These are phyloP conservation scores for Brassica cretica DNA, from an alignment of 345 rosid species.

Conservation along the genomic window DNA sequence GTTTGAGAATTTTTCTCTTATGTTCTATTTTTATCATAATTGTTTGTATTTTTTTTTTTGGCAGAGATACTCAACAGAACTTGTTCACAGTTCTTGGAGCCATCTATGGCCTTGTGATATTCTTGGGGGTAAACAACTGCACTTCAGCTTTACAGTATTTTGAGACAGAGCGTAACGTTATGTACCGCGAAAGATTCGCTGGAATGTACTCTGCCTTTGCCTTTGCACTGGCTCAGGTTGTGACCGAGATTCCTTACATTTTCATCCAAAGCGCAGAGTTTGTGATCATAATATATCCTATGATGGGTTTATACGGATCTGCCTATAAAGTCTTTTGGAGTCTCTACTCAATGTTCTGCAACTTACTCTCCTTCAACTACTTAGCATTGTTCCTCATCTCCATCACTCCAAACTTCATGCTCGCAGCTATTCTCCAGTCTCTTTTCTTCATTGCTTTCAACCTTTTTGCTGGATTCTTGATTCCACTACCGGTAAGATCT, in stretches of 20 bases:
- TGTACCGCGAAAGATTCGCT: constrained; percentile 79
- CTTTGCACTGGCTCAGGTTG: constrained; percentile 74
- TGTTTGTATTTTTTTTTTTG: background rate
- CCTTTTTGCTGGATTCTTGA: constrained; percentile 68
- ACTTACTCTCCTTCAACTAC: constrained; percentile 56
- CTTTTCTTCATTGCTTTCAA: constrained; percentile 46
- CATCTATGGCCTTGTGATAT: constrained; percentile 47
- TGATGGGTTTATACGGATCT: constrained; percentile 62
- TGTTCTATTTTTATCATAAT: no score
- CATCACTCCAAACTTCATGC: constrained; percentile 60
- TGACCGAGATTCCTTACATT: constrained; percentile 72
- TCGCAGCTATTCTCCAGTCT: constrained; percentile 54
- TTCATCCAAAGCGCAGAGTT: constrained; percentile 46
- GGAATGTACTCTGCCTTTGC: constrained; percentile 82
- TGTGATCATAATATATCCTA: constrained; percentile 56
- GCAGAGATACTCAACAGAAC: constrained; percentile 64
- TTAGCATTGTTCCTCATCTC: constrained; percentile 67
- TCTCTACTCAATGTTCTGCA: constrained; percentile 60
- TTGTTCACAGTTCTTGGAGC: constrained; percentile 64
- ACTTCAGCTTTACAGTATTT: constrained; percentile 55
- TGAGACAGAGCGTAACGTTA: constrained; percentile 59
- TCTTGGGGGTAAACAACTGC: constrained; percentile 70
- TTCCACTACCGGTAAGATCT: constrained; percentile 69
- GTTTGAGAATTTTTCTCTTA: no score
- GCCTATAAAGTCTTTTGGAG: constrained; percentile 62